These are phyloP conservation scores for Pseudogymnoascus sp. DNA, from an alignment of 2,329 filamentous ascomycete genomes.

Conservation along the genomic window DNA sequence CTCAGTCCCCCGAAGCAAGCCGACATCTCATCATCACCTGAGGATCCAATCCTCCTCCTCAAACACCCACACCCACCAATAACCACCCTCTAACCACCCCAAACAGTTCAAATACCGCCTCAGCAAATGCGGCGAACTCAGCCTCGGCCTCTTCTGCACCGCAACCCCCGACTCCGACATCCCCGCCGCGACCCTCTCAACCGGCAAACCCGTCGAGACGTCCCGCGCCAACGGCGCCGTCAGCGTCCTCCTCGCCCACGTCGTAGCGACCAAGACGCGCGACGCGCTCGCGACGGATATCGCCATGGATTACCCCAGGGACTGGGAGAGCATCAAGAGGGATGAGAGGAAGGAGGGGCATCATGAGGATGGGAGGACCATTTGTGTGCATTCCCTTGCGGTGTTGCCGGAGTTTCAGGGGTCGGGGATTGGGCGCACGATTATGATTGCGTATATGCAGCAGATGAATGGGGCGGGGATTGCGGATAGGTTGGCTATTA, in stretches of 20 bases:
- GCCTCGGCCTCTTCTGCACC: constrained; percentile 71
- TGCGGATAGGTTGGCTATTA: constrained; percentile 63
- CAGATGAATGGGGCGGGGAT: constrained; percentile 62
- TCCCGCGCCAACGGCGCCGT: constrained; percentile 45
- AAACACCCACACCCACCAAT: background rate
- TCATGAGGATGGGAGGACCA: constrained; percentile 61
- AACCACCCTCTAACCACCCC: background rate
- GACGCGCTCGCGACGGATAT: constrained; percentile 58
- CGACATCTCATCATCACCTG: background rate
- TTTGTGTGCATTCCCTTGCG: constrained; percentile 75
- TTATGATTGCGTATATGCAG: constrained; percentile 70
- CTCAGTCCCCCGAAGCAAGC: background rate
- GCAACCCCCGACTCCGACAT: constrained; percentile 41
- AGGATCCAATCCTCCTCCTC: background rate
- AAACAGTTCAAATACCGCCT: constrained; percentile 68
- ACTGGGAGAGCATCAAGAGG: constrained; percentile 48
- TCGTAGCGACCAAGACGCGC: constrained; percentile 64
- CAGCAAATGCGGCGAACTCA: constrained; percentile 64
- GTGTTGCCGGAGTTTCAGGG: constrained; percentile 68
- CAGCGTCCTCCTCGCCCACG: constrained; percentile 64
- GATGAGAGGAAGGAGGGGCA: constrained; percentile 52
- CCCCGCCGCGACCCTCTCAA: constrained; percentile 43
- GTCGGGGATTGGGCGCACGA: constrained; percentile 61
- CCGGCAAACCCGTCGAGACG: constrained; percentile 50
- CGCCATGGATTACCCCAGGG: constrained; percentile 64